These are phyloP conservation scores for Teunomyces kruisii DNA, from an alignment of 805 yeast genomes.

Conservation along the genomic window DNA sequence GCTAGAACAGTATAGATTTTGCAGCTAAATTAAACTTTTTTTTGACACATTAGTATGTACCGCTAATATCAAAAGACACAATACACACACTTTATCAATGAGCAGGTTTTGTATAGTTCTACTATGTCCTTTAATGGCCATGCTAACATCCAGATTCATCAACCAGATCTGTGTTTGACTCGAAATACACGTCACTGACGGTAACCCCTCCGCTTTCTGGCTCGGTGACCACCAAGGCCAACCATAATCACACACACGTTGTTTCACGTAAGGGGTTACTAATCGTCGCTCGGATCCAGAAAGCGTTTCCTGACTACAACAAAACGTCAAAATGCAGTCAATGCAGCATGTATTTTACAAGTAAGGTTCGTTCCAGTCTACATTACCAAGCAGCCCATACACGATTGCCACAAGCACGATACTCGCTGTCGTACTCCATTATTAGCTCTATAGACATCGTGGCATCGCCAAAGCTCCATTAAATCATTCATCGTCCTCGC, in stretches of 20 bases:
- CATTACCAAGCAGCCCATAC: not conserved
- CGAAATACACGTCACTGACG: not conserved
- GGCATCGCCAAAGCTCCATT: slow-evolving; percentile 3
- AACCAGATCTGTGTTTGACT: not conserved
- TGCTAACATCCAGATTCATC: not conserved
- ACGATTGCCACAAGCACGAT: not conserved
- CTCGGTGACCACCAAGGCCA: too few relatives aligned
- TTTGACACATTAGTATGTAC: too few relatives aligned
- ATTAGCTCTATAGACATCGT: not conserved
- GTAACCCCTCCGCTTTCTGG: not conserved
- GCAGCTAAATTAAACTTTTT: too few relatives aligned
- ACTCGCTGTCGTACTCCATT: not conserved
- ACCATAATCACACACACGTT: too few relatives aligned
- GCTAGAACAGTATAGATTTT: not conserved
- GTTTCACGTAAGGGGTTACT: not conserved
- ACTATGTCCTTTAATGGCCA: too few relatives aligned
- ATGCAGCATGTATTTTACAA: not conserved
- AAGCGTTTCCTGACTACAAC: not conserved
- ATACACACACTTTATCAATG: too few relatives aligned
- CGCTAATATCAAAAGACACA: too few relatives aligned
- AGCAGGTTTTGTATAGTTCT: too few relatives aligned
- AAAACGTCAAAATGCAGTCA: not conserved
- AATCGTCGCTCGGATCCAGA: not conserved
- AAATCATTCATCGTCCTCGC: slow-evolving; percentile 20
- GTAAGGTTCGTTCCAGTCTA: not conserved